Evolutionary conservation across 1,284 basidiomycete genomes (phyloP).

Genomic region (Amanita bisporigera): DNA sequence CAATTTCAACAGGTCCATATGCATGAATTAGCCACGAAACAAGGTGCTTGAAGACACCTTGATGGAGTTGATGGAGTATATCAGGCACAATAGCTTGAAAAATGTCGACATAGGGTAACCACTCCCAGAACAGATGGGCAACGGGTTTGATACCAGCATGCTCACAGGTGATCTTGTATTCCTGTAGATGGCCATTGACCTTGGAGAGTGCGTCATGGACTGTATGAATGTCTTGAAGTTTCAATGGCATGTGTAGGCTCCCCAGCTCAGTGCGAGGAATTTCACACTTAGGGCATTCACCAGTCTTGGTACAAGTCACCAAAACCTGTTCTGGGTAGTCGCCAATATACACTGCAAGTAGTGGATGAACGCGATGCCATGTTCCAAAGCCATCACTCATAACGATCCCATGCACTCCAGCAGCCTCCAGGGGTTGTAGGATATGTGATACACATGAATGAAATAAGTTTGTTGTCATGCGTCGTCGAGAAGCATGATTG

Average conservation of each 20-base stretch:
- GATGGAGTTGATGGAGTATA: conserved; percentile 6
- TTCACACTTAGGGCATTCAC: conserved; percentile 21
- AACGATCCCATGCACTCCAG: too few relatives aligned
- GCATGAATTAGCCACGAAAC: conserved; percentile 13
- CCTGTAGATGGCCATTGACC: not conserved
- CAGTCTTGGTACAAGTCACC: conserved; percentile 23
- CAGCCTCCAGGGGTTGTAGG: too few relatives aligned
- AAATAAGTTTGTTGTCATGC: too few relatives aligned
- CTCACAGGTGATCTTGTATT: not conserved
- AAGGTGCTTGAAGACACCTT: conserved; percentile 18
- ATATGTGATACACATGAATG: too few relatives aligned
- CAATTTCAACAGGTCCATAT: not conserved
- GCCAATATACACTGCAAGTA: conserved; percentile 23
- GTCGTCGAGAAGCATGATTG: too few relatives aligned
- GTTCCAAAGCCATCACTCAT: too few relatives aligned
- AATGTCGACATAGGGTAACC: conserved; percentile 17
- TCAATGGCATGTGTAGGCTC: not conserved
- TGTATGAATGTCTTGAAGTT: not conserved
- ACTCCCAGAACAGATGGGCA: not conserved
- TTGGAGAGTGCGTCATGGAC: not conserved
- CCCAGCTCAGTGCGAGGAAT: not conserved
- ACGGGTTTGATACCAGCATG: not conserved
- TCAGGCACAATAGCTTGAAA: too few relatives aligned
- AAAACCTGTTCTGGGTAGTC: conserved; percentile 43
- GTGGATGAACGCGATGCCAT: too few relatives aligned